Evolutionary conservation across 495 filamentous ascomycete genomes (phyloP), one percentile per base, ranked within the genome.

Genomic region (Xylaria acuta): DNA sequence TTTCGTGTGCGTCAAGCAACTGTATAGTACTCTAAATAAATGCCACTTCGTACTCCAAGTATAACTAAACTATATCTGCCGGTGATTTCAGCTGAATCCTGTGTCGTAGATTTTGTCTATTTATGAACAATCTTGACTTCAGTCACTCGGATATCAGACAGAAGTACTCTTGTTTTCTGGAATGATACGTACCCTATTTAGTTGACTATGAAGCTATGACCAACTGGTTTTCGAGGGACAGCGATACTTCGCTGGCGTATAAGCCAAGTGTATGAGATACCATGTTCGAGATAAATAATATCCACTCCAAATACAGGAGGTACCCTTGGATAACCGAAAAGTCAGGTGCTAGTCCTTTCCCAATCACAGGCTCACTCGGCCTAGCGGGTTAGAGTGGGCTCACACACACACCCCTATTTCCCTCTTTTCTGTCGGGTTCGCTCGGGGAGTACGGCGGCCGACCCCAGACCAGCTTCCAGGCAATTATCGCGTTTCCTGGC

Each of bases 341-440:
- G 4, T 18, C 27, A 18, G 25, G 53, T 32, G 53, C 53, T 32
- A 12, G 41, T 30, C 40, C 40, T 20, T 45, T 64, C 22, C 62
- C 27, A 27, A 64, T 45, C 62, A 34, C n/a, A 27, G 41, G 22
- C 40, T 47, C 41, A 30, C 30, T 45, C 62, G 12, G 62, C 11
- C 22, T 34, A 32, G 22, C 40, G 40, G 62, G n/a, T 64, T 64
- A 45, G 62, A 64, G 25, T 30, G 65, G 65, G 22, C 14, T 34
- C 9, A 22, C 14, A 30, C 64, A 32, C 16, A n/a, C 36, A 3
- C 32, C 49, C 45, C 7, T 30, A 14, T 22, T 67, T 16, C 30
- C 32, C 5, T 22, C 12, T 56, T 67, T 43, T 67, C 49, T 43
- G 3, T 54, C n/a, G 65, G 36, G 60, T 22, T 41, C 43, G 22